Base-by-base conservation (phyloP, 306 rosid genomes). In the Inga laurina region DNA sequence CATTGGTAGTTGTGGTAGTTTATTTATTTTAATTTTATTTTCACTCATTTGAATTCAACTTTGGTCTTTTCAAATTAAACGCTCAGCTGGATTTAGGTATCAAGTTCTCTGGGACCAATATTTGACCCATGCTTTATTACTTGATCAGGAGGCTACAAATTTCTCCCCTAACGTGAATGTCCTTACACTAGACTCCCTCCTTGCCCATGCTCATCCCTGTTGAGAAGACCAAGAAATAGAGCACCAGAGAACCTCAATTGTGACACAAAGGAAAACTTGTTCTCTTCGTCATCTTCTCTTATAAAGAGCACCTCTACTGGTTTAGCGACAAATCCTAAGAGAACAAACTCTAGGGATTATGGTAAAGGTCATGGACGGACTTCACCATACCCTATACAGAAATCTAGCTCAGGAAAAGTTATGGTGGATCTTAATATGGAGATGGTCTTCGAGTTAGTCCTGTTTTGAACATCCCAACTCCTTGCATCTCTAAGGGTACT, bases 301-400 rank as follows among this genome's bases (percentile, higher is more conserved):
- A 90, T 91, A 56, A 80, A 98, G 71, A 94, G 97, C 86, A 91
- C 91, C 45, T 94, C 99, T 70, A 88, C 95, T 8, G 93, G 99
- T 15, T 89, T 94, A 37, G 94, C 71, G 37, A 13, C 86, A 51
- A 91, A 83, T 88, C 85, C 86, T 12, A 93, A 87, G 89, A 84
- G 74, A 78, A 32, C 77, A 19, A 75, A 77, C 46, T 88, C 82
- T 24, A 91, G 78, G 85, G 88, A 89, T 57, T 79, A 84, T 84
- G 88, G 83, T 87, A 94, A 89, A 90, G 83, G 83, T 59, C 82
- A 79, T 72, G 93, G 92, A 80, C 91, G 90, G 56, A 70, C 88
- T 82, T 86, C 75, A 10, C 1, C 82, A 64, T 75, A 83, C 81
- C 76, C 87, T 70, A 11, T 54, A 85, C 92, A 87, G 44, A 96